A percentile compares a stretch with the other conserved stretches of the same genome.
phyloP scores from a whole-genome alignment of 805 yeast species.

The Sugiyamaella boreocaroliniensis region DNA sequence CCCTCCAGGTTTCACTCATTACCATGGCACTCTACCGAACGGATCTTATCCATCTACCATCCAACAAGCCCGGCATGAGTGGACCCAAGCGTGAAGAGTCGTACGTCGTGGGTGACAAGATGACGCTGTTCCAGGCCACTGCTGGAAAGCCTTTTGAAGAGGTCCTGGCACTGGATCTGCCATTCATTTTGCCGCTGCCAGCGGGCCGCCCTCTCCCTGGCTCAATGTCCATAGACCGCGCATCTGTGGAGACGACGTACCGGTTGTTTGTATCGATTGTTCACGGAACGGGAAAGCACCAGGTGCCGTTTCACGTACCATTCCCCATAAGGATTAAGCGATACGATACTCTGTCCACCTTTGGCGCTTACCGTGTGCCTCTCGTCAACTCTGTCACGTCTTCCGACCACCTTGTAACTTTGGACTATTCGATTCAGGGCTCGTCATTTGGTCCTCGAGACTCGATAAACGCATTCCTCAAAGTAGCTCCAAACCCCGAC shows the following conservation, averaged over 20 bases:
- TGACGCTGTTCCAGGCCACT: conserved; percentile 22
- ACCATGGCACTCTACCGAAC: conserved; percentile 34
- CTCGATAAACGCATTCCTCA: conserved; percentile 24
- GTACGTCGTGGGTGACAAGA: conserved; percentile 30
- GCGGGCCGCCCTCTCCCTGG: conserved; percentile 30
- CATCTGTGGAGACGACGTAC: conserved; percentile 29
- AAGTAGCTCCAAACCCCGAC: conserved; percentile 33
- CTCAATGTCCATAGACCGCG: conserved; percentile 28
- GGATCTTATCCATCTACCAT: conserved; percentile 31
- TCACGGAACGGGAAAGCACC: conserved; percentile 17
- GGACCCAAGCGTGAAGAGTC: conserved; percentile 31
- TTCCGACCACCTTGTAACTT: conserved; percentile 31
- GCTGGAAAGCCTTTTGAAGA: conserved; percentile 18
- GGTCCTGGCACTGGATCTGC: conserved; percentile 33
- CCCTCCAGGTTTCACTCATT: conserved; percentile 26
- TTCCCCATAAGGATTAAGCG: conserved; percentile 33
- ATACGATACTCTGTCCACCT: conserved; percentile 36
- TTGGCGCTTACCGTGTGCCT: conserved; percentile 31
- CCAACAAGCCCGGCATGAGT: conserved; percentile 28
- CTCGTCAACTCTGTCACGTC: conserved; percentile 22
- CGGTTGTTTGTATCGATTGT: conserved; percentile 30
- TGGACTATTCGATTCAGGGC: conserved; percentile 29
- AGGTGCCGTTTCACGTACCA: conserved; percentile 17
- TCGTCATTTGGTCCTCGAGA: conserved; percentile 38
- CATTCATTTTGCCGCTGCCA: conserved; percentile 33